Conservation (phyloP, 1,284 basidiomycete species). For the Golubevia pallescens region DNA sequence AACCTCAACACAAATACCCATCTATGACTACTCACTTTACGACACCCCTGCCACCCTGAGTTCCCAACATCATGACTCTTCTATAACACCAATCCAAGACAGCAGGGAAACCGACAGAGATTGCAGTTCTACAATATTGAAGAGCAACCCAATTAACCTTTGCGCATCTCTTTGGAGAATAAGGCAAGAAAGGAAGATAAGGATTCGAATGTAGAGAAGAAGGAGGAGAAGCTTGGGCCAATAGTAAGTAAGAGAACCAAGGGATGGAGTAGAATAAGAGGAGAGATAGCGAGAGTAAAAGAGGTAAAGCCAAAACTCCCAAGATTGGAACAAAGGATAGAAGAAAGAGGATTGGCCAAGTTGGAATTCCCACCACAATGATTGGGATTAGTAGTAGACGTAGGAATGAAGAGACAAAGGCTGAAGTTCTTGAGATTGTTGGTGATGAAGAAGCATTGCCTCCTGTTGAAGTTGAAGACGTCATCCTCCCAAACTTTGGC, state of each 20-base stretch:
- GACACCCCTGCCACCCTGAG: constrained; percentile 36
- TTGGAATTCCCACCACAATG: constrained; percentile 33
- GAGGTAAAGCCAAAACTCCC: constrained; percentile 43
- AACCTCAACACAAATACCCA: not conserved
- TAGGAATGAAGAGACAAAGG: constrained; percentile 25
- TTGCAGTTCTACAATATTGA: constrained; percentile 30
- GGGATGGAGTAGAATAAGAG: constrained; percentile 47
- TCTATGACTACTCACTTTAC: constrained; percentile 22
- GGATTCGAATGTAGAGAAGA: constrained; percentile 13
- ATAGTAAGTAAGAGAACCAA: constrained; percentile 53
- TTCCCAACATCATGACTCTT: constrained; percentile 52
- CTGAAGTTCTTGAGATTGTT: not conserved
- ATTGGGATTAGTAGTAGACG: constrained; percentile 34
- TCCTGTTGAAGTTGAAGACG: not conserved
- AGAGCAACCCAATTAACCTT: constrained; percentile 46
- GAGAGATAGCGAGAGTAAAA: constrained; percentile 45
- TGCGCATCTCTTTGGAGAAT: constrained; percentile 45
- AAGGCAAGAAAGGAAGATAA: constrained; percentile 47
- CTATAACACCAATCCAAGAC: constrained; percentile 55
- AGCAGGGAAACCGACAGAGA: constrained; percentile 38
- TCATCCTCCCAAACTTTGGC: not conserved
- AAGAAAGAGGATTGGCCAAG: constrained; percentile 43
- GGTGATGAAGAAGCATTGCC: not conserved
- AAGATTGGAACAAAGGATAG: constrained; percentile 45
- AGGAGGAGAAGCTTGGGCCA: constrained; percentile 54